Evolutionary conservation across 768 basidiomycete genomes (phyloP), one percentile per base, ranked within the genome.

Genomic region (Russula vinacea): DNA sequence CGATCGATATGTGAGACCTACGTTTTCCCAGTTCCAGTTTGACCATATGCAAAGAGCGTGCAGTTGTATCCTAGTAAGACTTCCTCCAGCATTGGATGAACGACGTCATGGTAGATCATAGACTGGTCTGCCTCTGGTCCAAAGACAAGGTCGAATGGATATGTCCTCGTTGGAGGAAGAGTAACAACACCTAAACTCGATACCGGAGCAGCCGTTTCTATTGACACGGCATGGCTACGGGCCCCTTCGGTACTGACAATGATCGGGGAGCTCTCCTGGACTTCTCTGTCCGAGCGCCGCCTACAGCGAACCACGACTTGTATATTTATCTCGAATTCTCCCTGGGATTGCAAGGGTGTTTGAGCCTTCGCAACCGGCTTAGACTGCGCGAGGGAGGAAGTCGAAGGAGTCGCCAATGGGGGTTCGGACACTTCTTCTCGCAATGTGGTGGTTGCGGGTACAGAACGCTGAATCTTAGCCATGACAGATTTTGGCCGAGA

Each of bases 1-100:
- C 32, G 17, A 29, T 40, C 1, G 7, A 19, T 24, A 26, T 40
- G 29, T n/a, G 11, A 17, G 4, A 79, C 92, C 70, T 73, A 97
- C 93, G 97, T 98, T 78, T 99, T 99, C 24, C 97, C 97, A 0
- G 97, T 98, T 0, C 97, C 97, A 0, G 97, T 98, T 75, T 98
- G 97, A 2, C 97, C 97, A 73, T 99, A 99, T 5, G 95, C 95
- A 76, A 98, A 98, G 24, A 99, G 79, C 0, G 93, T 96, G 73
- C 96, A 98, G 72, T 98, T 98, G 79, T 97, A 99, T 6, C 97
- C 97, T 74, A 83, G 79, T 44, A 98, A 76, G n/a, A 98, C 95
- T 73, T 99, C 92, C 53, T 92, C 87, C 56, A 99, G 79, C 83
- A 98, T 90, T 0, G 94, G 94, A 67, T 83, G 83, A 47, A 98